Evolutionary conservation across 176 grass and related monocot species (phyloP).

Genomic region (Rhipidocladum racemiflorum): DNA sequence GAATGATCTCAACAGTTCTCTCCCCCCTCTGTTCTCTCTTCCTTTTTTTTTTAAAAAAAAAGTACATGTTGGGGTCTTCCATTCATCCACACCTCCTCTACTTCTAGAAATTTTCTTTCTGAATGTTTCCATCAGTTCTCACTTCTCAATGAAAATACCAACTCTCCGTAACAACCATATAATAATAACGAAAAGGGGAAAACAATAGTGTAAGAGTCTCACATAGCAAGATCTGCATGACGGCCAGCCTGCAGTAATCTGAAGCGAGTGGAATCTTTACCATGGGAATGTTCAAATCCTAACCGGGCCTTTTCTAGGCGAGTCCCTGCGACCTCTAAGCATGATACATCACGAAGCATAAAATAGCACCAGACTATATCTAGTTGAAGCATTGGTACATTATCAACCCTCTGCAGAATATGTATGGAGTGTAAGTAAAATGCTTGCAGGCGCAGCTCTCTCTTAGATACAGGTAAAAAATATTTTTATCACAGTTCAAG

Average conservation of each 20-base stretch:
- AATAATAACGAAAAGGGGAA: neutral
- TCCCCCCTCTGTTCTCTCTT: neutral
- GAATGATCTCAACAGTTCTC: neutral
- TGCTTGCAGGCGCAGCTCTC: constrained; percentile 5
- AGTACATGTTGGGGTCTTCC: neutral
- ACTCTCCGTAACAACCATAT: neutral
- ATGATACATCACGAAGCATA: constrained; percentile 76
- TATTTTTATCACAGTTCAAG: constrained; percentile 26
- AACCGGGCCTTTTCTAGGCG: constrained; percentile 61
- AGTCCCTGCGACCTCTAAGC: constrained; percentile 61
- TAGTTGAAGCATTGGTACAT: constrained; percentile 90
- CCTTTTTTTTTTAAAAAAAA: neutral
- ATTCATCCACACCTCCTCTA: neutral
- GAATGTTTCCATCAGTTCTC: neutral
- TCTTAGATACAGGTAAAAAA: constrained; percentile 21
- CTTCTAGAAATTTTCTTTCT: neutral
- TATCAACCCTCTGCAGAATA: constrained; percentile 82
- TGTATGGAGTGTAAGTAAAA: constrained; percentile 27
- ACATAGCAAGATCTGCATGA: constrained; percentile 86
- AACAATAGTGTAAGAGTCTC: constrained; percentile 32
- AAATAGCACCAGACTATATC: constrained; percentile 99
- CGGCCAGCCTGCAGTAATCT: constrained; percentile 64
- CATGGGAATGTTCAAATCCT: constrained; percentile 81
- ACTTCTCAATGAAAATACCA: constrained; percentile 4
- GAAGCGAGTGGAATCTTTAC: constrained; percentile 85